Evolutionary conservation across 768 basidiomycete genomes (phyloP).

Genomic region (Hygrocybe coccinea): DNA sequence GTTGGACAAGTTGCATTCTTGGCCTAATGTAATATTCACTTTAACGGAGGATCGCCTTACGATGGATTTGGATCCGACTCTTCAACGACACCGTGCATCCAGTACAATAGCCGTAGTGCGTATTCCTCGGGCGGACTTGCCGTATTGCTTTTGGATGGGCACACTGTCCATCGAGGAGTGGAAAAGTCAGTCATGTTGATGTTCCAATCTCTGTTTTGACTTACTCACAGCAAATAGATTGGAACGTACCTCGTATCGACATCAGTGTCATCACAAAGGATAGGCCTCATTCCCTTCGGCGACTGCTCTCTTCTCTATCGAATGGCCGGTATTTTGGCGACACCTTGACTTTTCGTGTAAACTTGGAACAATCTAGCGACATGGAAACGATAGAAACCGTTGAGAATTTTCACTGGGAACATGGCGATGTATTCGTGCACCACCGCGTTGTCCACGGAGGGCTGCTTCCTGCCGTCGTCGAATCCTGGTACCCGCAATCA

Average conservation of each 20-base stretch:
- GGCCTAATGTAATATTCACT: slow-evolving; percentile 32
- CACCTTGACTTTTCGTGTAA: slow-evolving; percentile 55
- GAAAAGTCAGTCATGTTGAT: slow-evolving; percentile 39
- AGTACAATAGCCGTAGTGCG: slow-evolving; percentile 35
- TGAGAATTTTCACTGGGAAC: slow-evolving; percentile 51
- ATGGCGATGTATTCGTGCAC: slow-evolving; percentile 57
- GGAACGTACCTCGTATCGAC: slow-evolving; percentile 66
- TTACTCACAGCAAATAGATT: slow-evolving; percentile 45
- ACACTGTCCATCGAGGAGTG: slow-evolving; percentile 54
- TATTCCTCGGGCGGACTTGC: slow-evolving; percentile 47
- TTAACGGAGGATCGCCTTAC: slow-evolving; percentile 28
- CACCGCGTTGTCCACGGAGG: slow-evolving; percentile 77
- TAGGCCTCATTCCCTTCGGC: slow-evolving; percentile 62
- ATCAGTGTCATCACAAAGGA: slow-evolving; percentile 75
- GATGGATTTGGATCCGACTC: slow-evolving; percentile 12
- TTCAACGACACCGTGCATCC: slow-evolving; percentile 17
- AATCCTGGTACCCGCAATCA: slow-evolving; percentile 80
- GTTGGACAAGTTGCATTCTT: slow-evolving; percentile 25
- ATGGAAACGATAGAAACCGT: slow-evolving; percentile 50
- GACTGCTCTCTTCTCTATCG: slow-evolving; percentile 60
- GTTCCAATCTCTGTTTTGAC: background rate
- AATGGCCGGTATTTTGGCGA: slow-evolving; percentile 65
- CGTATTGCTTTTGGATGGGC: slow-evolving; percentile 57
- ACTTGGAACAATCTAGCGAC: slow-evolving; percentile 74
- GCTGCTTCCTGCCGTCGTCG: slow-evolving; percentile 76